Conservation (phyloP, 257 asterid species). For the Gentiana dahurica region DNA sequence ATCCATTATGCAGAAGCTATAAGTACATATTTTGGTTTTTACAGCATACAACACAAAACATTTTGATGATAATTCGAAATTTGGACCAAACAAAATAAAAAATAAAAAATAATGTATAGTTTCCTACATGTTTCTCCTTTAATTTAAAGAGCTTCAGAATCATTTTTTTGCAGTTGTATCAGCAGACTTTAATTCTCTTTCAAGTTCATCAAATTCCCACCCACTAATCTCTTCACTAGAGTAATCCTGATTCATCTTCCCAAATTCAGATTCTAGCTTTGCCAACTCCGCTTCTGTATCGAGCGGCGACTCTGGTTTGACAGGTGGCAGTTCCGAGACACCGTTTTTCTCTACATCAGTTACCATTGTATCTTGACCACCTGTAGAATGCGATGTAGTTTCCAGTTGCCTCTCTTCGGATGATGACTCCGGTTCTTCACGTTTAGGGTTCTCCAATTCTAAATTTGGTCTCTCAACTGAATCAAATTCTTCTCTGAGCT, state of each 20-base stretch:
- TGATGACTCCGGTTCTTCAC: conserved; percentile 27
- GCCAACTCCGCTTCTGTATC: conserved; percentile 80
- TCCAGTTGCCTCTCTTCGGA: conserved; percentile 29
- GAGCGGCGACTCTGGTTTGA: conserved; percentile 33
- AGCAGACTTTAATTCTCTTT: conserved; percentile 55
- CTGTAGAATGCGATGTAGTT: conserved; percentile 23
- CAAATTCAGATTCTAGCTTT: conserved; percentile 82
- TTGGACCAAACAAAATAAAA: conserved; percentile 3
- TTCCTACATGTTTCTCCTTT: conserved; percentile 10
- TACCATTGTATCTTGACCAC: conserved; percentile 21
- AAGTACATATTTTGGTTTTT: background rate
- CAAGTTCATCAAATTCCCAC: conserved; percentile 98
- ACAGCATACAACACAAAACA: conserved; percentile 10
- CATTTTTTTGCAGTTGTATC: conserved; percentile 34
- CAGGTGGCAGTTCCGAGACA: conserved; percentile 18
- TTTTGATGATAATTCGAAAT: conserved; percentile 21
- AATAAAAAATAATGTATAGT: background rate
- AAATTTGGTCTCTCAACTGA: conserved; percentile 73
- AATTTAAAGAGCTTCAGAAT: conserved; percentile 17
- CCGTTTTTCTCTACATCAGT: conserved; percentile 21
- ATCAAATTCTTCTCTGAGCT: conserved; percentile 64
- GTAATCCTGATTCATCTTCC: conserved; percentile 54
- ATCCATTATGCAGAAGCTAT: too few species aligned
- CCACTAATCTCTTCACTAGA: conserved; percentile 71
- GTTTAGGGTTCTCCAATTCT: conserved; percentile 65